phyloP scores from a whole-genome alignment of 2,329 filamentous ascomycete genomes.

The Colletotrichum costaricense region DNA sequence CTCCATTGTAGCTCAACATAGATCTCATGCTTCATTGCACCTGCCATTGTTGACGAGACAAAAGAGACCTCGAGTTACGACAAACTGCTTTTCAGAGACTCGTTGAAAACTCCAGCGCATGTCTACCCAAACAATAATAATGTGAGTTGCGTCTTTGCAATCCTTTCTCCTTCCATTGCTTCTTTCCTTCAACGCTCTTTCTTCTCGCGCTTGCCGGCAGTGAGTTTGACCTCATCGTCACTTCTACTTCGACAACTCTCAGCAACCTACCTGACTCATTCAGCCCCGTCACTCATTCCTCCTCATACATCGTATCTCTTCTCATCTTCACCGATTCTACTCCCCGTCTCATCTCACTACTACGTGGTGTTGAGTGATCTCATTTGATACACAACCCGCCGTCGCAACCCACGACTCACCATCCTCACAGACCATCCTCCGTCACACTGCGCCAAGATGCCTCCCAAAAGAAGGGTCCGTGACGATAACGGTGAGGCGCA shows the following conservation, averaged over 20 bases:
- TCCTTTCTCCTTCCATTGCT: not conserved
- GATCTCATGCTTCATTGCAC: slow-evolving; percentile 23
- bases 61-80: not conserved
- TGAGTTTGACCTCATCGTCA: not conserved
- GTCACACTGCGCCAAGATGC: slow-evolving; percentile 24
- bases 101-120: slow-evolving; percentile 3
- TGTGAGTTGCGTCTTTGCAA: slow-evolving; percentile 25
- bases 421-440: not conserved
- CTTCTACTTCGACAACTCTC: not conserved
- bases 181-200: slow-evolving; percentile 18
- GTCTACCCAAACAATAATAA: slow-evolving; percentile 29
- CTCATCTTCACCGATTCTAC: not conserved
- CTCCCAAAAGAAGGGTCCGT: slow-evolving; percentile 25
- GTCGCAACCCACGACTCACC: not conserved
- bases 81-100: not conserved
- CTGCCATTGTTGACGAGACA: slow-evolving; percentile 31
- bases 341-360: not conserved
- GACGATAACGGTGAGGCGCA: slow-evolving; percentile 13
- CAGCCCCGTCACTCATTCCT: not conserved
- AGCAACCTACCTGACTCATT: not conserved
- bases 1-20: slow-evolving; percentile 30
- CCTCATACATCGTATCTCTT: not conserved
- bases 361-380: not conserved
- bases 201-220: slow-evolving; percentile 7
- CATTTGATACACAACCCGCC: slow-evolving; percentile 8